Evolutionary conservation across 208 protist species (phyloP), one percentile per base, ranked within the genome.

Genomic region (Acanthamoeba quina): DNA sequence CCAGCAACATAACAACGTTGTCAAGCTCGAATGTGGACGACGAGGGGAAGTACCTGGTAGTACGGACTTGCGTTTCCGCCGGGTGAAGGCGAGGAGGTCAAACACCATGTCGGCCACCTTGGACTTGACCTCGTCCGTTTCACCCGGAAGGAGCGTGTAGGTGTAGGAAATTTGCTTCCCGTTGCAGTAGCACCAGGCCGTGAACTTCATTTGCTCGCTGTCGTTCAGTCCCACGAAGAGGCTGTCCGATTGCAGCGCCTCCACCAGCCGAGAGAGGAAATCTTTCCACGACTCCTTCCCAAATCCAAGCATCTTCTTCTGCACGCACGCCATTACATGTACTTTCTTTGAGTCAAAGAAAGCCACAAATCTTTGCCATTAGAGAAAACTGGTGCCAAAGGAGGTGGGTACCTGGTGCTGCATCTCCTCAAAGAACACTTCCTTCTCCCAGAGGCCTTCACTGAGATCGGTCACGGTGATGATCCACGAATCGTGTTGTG

Each of bases 91-190:
- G n/a, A 92, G 56, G 17, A 92, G 88, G 21, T 92, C 88, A 29
- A 92, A 92, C 41, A 92, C 88, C 37, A 92, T 72, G 37, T 92
- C 88, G 29, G 62, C 21, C 26, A 76, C 64, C 88, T 92, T 92
- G 58, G 58, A 6, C 31, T 41, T 37, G 37, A 76, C 31, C 24
- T 92, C 88, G 31, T 54, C 66, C 7, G 31, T 21, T 11, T 76
- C 62, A 6, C 26, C 7, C 17, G 88, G 88, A 9, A 76, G 62
- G 24, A 92, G 66, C 1, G 34, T 78, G 41, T 64, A 92, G 15
- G 64, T 44, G 88, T 54, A 78, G 31, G 88, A 92, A 3, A 92
- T 9, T 29, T 92, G 88, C 37, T 47, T 47, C 41, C 88, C 88
- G 6, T 78, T 31, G 44, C 13, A 31, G 64, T 78, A 92, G 66